Evolutionary conservation across 2,329 filamentous ascomycete genomes (phyloP), one percentile per base, ranked within the genome.

Genomic region (Diplodia intermedia): DNA sequence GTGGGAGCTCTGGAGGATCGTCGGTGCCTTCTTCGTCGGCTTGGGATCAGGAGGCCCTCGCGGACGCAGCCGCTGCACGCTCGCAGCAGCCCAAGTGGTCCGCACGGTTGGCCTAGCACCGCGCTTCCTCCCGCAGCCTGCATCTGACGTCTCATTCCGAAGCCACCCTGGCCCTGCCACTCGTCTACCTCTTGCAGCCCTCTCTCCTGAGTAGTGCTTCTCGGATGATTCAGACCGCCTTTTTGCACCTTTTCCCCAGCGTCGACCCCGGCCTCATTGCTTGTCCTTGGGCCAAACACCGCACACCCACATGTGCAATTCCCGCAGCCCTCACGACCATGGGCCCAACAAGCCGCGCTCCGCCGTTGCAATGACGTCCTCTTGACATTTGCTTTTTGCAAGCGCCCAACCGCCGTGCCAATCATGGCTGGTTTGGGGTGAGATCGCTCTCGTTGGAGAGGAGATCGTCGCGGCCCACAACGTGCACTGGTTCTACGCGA

Each of bases 131-230:
- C 60, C 60, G 60, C 47, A 38, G 47, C 54, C 54, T 31, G 54
- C 54, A 63, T 63, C 60, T 63, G 60, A 63, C 60, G 60, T 63
- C 47, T 47, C 60, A 29, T 6, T 52, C 60, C 43, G 47, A 63
- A 63, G 60, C 60, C 60, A 52, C 29, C 60, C 60, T 31, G 60
- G 60, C 53, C 60, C 29, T 63, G 60, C 26, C 29, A 52, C 18
- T 63, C 31, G 60, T 65, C 62, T 65, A 65, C 52, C 62, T 65
- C 50, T 55, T 65, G 62, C 62, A 65, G 50, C 49, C 33, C 62
- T 55, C 9, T 65, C 62, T 65, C 62, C 62, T 65, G 62, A 63
- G 23, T 38, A 53, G 23, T 38, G 60, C 60, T 63, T 63, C 43
- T 52, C 31, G 43, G 52, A 52, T 63, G 60, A 63, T 63, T 63